A percentile compares a stretch with the other conserved stretches of the same genome.
Conservation (phyloP, 306 rosid species). For the Hippophae tibetana region DNA sequence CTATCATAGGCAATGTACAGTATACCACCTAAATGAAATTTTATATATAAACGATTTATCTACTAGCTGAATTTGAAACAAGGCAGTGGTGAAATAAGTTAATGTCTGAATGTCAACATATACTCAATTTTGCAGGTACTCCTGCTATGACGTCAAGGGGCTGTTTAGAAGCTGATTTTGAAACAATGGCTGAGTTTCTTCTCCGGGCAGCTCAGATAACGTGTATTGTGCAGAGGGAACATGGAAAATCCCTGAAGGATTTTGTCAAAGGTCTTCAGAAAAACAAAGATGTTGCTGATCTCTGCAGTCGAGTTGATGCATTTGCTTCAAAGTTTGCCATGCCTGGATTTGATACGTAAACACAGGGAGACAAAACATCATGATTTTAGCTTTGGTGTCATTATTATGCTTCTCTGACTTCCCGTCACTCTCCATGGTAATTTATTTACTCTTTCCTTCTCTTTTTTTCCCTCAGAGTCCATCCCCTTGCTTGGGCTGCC, state of each 20-base stretch:
- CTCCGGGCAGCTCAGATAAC: constrained; percentile 64
- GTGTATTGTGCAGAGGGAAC: constrained; percentile 43
- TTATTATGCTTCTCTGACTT: constrained; percentile 12
- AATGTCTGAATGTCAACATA: background rate
- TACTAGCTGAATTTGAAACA: background rate
- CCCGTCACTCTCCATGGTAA: constrained; percentile 20
- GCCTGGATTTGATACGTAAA: constrained; percentile 65
- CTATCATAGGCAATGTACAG: too few relatives aligned
- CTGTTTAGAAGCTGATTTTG: constrained; percentile 73
- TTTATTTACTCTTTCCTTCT: constrained; percentile 3
- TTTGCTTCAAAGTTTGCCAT: constrained; percentile 66
- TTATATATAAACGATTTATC: too few relatives aligned
- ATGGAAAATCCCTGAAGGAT: constrained; percentile 50
- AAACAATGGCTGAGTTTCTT: constrained; percentile 67
- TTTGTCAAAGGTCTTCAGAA: constrained; percentile 48
- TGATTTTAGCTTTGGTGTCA: constrained; percentile 6
- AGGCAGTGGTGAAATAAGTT: constrained; percentile 2
- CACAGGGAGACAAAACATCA: constrained; percentile 5
- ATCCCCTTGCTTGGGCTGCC: background rate
- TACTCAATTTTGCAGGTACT: constrained; percentile 38
- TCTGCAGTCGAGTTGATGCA: constrained; percentile 50
- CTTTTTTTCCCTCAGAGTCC: background rate
- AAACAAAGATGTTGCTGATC: constrained; percentile 52
- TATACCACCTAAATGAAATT: too few relatives aligned
- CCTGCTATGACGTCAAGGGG: constrained; percentile 95